These are phyloP conservation scores for Boletus subparvulus DNA, from an alignment of 768 basidiomycete genomes.

Conservation along the genomic window DNA sequence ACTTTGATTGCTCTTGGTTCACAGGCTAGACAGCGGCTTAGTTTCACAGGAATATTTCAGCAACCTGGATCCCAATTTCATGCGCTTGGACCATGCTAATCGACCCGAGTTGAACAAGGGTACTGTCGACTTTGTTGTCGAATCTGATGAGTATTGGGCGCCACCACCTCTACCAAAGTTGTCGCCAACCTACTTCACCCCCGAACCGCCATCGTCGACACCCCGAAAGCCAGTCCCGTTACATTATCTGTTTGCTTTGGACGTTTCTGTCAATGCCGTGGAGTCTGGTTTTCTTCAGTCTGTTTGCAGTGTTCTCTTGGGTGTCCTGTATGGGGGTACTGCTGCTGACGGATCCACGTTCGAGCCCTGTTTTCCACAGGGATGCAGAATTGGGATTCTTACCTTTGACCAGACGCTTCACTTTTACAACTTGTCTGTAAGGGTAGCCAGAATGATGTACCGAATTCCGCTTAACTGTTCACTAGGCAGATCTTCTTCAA, in stretches of 20 bases:
- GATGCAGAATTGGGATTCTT: conserved; percentile 69
- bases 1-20: conserved; percentile 2
- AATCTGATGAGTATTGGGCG: conserved; percentile 80
- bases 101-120: conserved; percentile 88
- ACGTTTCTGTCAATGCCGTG: conserved; percentile 71
- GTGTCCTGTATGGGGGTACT: conserved; percentile 61
- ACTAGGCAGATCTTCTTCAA: conserved; percentile 44
- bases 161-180: conserved; percentile 58
- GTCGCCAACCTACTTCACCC: conserved; percentile 51
- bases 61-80: conserved; percentile 72
- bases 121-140: conserved; percentile 86
- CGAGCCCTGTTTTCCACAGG: conserved; percentile 51
- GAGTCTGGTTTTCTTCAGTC: conserved; percentile 67
- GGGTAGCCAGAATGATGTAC: conserved; percentile 24
- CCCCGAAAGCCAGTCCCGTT: conserved; percentile 61
- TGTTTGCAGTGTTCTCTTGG: conserved; percentile 61
- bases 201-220: conserved; percentile 46
- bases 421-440: conserved; percentile 87
- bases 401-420: conserved; percentile 81
- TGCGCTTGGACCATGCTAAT: conserved; percentile 75
- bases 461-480: conserved; percentile 19
- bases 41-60: conserved; percentile 83
- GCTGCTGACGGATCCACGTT: conserved; percentile 41
- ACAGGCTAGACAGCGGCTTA: conserved; percentile 30
- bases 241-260: conserved; percentile 82